Conservation (phyloP, 2,329 filamentous ascomycete species). For the Sporothrix protearum region DNA sequence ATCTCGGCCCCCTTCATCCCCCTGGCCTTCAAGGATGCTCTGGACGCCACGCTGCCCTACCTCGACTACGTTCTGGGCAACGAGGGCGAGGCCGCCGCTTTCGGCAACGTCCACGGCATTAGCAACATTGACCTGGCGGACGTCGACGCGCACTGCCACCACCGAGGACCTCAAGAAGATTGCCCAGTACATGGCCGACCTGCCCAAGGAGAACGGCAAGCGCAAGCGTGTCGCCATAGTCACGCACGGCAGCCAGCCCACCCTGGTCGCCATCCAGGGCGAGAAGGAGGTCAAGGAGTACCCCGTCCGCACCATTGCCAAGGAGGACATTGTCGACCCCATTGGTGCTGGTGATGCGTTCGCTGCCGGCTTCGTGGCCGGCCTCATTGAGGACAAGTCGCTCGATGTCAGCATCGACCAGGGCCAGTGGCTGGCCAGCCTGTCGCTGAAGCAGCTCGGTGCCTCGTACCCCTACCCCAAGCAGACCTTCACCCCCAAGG, state of each 20-base stretch:
- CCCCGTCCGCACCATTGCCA: conserved; percentile 82
- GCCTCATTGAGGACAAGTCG: conserved; percentile 77
- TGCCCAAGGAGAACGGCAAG: conserved; percentile 87
- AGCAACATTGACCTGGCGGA: conserved; percentile 39
- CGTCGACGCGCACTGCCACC: conserved; percentile 59
- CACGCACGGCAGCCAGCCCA: conserved; percentile 91
- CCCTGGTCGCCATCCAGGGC: conserved; percentile 74
- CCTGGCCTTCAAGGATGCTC: conserved; percentile 95
- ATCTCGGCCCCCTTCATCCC: conserved; percentile 94
- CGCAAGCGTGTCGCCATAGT: conserved; percentile 83
- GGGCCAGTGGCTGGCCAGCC: conserved; percentile 92
- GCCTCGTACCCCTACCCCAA: conserved; percentile 90
- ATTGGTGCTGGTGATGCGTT: conserved; percentile 81
- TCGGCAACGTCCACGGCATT: conserved; percentile 76
- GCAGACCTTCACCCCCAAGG: conserved; percentile 62
- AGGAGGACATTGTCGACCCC: conserved; percentile 93
- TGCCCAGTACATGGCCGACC: conserved; percentile 76
- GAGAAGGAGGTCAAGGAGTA: conserved; percentile 69
- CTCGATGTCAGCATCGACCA: conserved; percentile 79
- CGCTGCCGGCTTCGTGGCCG: conserved; percentile 88
- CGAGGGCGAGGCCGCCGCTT: conserved; percentile 88
- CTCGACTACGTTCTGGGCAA: conserved; percentile 97
- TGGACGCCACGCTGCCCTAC: conserved; percentile 82
- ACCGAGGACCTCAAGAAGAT: conserved; percentile 75
- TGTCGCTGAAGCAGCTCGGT: conserved; percentile 92